Percentiles rank a stretch among this genome's conserved stretches.
Evolutionary conservation across 2,329 filamentous ascomycete species (phyloP).

Genomic region (Fusarium cyanostomum): DNA sequence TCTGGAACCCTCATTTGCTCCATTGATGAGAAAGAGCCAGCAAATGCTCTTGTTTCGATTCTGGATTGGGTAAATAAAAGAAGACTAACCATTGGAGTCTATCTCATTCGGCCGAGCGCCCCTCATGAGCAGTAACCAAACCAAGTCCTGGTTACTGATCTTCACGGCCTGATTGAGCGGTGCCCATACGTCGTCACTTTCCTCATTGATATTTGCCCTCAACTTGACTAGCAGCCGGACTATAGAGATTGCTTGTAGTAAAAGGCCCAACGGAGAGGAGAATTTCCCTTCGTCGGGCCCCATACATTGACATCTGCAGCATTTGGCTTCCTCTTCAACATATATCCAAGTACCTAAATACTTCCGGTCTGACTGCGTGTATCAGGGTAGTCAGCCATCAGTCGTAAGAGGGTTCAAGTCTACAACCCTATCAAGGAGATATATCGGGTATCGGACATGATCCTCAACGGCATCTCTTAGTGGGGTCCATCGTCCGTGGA

Average conservation of each 20-base stretch:
- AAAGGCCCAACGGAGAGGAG: background rate
- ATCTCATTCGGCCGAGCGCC: background rate
- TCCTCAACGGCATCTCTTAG: background rate
- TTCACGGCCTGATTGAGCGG: background rate
- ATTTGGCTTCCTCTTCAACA: background rate
- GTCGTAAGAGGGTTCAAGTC: background rate
- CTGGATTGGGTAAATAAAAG: background rate
- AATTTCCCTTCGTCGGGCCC: background rate
- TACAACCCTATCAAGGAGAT: background rate
- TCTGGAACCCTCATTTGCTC: background rate
- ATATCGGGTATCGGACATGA: background rate
- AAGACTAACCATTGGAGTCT: background rate
- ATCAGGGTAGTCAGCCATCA: background rate
- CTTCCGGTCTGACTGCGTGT: background rate
- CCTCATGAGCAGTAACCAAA: background rate
- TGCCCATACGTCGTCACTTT: background rate
- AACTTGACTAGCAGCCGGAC: background rate
- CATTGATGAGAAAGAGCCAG: background rate
- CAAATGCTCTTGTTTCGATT: background rate
- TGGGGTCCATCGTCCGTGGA: background rate
- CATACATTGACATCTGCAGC: background rate
- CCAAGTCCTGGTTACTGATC: background rate
- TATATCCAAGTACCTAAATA: background rate
- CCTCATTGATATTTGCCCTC: background rate
- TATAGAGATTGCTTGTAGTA: background rate